Evolutionary conservation across 2,329 filamentous ascomycete species (phyloP), one percentile per base, ranked within the genome.

Genomic region (Didymellaceae sp.): DNA sequence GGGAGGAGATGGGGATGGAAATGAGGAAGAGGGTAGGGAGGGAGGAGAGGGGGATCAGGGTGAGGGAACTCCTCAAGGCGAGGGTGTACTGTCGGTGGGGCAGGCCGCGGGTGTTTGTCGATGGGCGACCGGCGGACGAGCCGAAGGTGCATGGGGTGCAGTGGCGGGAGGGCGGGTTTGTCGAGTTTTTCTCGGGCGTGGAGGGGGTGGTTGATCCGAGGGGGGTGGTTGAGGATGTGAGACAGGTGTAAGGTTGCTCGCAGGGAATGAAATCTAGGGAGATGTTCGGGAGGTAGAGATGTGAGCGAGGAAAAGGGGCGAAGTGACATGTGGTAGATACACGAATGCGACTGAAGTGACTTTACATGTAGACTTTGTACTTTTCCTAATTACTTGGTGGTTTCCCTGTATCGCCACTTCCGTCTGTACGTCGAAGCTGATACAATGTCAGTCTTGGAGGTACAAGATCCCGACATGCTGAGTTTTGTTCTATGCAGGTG

Each of bases 31-130:
- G 1, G 4, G 48, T 5, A 8, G 4, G 1, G 9, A 47, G 32
- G 4, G 40, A 33, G 38, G 9, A 24, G 0, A 22, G 32, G 39
- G 64, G 66, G 0, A 35, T 66, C 5, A 43, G 67, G 2, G 40
- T 9, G 1, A 32, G 63, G 1, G 6, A 47, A 1, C 11, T 72
- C 31, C 56, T 47, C 22, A 53, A 57, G 4, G 62, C 50, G 5
- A 70, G 63, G 66, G 63, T 65, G 42, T 63, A 44, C 45, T 67
- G 62, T 54, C 48, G 67, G 2, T 68, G 65, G 63, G 67, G 66
- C 0, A 21, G 55, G 18, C 24, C 42, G 1, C 38, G 57, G 30
- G 45, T 17, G 32, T 62, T 56, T 17, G 33, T 32, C 7, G 21
- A 44, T 21, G 61, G 52, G 3, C 6, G 16, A 16, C 7, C 37